Percentiles rank a stretch among this genome's conserved stretches.
Evolutionary conservation across 2,329 filamentous ascomycete species (phyloP).

Genomic region (Akanthomyces dipterigenus): DNA sequence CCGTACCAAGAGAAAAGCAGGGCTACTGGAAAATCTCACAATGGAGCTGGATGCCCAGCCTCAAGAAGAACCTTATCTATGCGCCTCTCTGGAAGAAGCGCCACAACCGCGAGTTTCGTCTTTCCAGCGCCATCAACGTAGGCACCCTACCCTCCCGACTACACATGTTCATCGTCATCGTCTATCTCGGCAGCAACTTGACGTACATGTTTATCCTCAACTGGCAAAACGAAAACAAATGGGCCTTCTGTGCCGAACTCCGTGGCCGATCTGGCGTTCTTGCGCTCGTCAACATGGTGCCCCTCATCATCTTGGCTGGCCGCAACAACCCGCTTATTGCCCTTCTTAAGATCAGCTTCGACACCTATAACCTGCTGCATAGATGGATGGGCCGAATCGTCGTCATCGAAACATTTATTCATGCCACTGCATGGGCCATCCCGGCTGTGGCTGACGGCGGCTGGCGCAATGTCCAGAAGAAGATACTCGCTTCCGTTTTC

Average conservation of each 20-base stretch:
- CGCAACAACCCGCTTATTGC: conserved; percentile 89
- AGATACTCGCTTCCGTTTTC: conserved; percentile 53
- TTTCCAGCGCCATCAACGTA: conserved; percentile 53
- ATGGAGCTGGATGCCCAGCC: conserved; percentile 52
- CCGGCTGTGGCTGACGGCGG: conserved; percentile 63
- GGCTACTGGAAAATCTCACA: conserved; percentile 53
- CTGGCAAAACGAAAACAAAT: conserved; percentile 51
- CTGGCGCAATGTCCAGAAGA: conserved; percentile 48
- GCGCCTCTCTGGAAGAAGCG: conserved; percentile 59
- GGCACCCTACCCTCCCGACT: conserved; percentile 60
- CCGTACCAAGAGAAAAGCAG: conserved; percentile 43
- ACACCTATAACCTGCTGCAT: conserved; percentile 77
- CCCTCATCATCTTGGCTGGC: conserved; percentile 78
- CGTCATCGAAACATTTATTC: conserved; percentile 59
- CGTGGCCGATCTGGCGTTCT: conserved; percentile 81
- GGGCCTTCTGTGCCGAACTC: conserved; percentile 68
- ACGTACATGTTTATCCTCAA: conserved; percentile 57
- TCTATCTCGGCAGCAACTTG: conserved; percentile 55
- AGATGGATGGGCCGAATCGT: conserved; percentile 74
- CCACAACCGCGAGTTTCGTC: conserved; percentile 59
- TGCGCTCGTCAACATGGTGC: conserved; percentile 84
- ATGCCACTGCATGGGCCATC: conserved; percentile 67
- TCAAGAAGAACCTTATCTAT: conserved; percentile 55
- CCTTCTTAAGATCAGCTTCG: conserved; percentile 81
- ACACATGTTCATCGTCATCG: conserved; percentile 49